Base-by-base conservation (phyloP, 2,329 filamentous ascomycete species). In the Aureobasidium sp. region DNA sequence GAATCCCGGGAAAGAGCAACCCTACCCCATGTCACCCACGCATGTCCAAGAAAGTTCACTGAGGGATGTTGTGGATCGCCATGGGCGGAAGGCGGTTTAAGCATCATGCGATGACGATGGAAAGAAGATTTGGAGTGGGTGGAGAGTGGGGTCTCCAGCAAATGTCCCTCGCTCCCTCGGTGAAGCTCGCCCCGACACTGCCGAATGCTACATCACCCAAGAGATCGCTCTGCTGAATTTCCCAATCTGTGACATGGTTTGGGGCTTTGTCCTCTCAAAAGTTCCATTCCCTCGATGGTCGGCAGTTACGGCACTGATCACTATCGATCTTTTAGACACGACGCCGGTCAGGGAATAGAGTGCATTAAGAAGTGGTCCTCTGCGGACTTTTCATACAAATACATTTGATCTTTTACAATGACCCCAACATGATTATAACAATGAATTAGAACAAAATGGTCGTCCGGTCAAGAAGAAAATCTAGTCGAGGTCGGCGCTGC, bases 401-500 rank as follows among this genome's bases (percentile, higher is more conserved):
- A 45, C 17, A 45, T 14, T 45, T 16, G n/a, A 22, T 42, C 10
- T 42, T 30, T 17, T 19, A 16, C 14, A 6, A 8, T 29, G 25
- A 24, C 30, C 21, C 16, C 19, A 42, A 42, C 25, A 16, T 30
- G 25, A 14, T 29, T 7, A 21, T 17, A 14, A 17, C n/a, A 3
- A 6, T 12, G 25, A 30, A 42, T 12, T 14, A 30, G 16, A 16
- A 4, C 27, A 8, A 14, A 14, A 12, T 6, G 3, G 25, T 30
- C 17, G 21, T 21, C 10, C 24, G 17, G 39, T 29, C 24, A 6
- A 19, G 19, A n/a, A 7, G 14, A n/a, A 32, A 2, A 24, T n/a
- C 6, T 37, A 71, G 54, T 71, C 68, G 38, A 70, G 37, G 54
- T 70, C 68, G 55, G 68, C 66, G 32, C 61, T 57, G 30, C 62